Evolutionary conservation across 768 basidiomycete genomes (phyloP).

Genomic region (Lepiota subincarnata): DNA sequence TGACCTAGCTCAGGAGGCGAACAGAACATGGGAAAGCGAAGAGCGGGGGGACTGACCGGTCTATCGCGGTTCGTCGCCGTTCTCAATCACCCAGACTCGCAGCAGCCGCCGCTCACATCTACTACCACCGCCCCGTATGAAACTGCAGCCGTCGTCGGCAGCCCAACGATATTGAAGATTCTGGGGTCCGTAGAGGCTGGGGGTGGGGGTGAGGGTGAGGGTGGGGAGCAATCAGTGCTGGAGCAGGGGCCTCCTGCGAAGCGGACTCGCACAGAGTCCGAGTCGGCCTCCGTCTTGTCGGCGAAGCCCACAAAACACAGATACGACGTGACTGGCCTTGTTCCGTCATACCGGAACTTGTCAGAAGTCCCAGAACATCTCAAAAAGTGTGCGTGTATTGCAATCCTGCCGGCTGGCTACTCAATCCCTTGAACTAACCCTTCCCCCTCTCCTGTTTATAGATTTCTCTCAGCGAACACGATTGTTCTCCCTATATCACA

Average conservation of each 20-base stretch:
- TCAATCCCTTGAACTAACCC: background rate
- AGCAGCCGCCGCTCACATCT: background rate
- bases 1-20: no score
- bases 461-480: constrained; percentile 85
- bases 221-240: no score
- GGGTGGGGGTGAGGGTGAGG: no score
- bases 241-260: no score
- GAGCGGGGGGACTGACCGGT: constrained; percentile 5
- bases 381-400: constrained; percentile 67
- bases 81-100: background rate
- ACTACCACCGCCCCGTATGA: background rate
- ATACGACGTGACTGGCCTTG: constrained; percentile 71
- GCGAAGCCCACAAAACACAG: constrained; percentile 19
- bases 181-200: no score
- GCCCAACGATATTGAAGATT: no score
- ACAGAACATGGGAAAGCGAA: constrained; percentile 15
- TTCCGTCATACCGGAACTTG: constrained; percentile 60
- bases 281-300: background rate
- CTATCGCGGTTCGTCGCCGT: constrained; percentile 4
- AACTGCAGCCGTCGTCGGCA: no score
- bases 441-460: constrained; percentile 26
- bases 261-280: background rate
- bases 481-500: constrained; percentile 73
- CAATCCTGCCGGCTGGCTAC: background rate
- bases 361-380: constrained; percentile 74